phyloP scores from a whole-genome alignment of 371 early-diverging fungal genomes.

The Cokeromyces recurvatus region DNA sequence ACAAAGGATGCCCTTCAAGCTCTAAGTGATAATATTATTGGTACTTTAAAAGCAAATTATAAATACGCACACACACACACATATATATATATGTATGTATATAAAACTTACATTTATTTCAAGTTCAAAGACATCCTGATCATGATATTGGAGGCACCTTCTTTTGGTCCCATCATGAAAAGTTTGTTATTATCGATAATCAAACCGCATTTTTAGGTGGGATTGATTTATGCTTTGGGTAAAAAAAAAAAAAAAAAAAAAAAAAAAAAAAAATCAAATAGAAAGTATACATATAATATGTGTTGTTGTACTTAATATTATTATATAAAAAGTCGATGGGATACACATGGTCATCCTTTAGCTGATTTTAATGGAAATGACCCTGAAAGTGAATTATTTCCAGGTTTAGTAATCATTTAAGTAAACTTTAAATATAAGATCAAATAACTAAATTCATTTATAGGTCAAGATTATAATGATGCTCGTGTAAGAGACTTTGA shows the following conservation, averaged over 20 bases:
- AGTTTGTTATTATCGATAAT: conserved; percentile 77
- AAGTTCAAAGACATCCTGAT: conserved; percentile 84
- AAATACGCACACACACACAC: too few relatives aligned
- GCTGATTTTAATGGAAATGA: conserved; percentile 52
- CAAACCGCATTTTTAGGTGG: conserved; percentile 91
- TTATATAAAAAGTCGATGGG: conserved; percentile 87
- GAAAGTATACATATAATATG: too few relatives aligned
- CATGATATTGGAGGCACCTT: conserved; percentile 68
- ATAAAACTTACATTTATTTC: too few relatives aligned
- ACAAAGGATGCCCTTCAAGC: conserved; percentile 74
- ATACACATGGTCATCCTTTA: conserved; percentile 79
- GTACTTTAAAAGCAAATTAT: conserved; percentile 25
- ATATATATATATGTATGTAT: background rate
- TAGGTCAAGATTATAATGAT: conserved; percentile 89
- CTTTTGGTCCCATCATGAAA: conserved; percentile 79
- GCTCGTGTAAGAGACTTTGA: conserved; percentile 88
- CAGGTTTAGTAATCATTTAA: conserved; percentile 20
- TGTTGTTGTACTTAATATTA: too few relatives aligned
- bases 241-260: conserved; percentile 8
- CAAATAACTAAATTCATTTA: background rate
- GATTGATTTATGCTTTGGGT: conserved; percentile 88
- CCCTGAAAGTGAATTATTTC: conserved; percentile 31
- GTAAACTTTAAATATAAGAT: conserved; percentile 6
- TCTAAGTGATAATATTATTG: conserved; percentile 75
- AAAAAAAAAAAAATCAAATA: too few relatives aligned